phyloP scores from a whole-genome alignment of 257 asterid genomes.

The Nyctanthes arbortristis region DNA sequence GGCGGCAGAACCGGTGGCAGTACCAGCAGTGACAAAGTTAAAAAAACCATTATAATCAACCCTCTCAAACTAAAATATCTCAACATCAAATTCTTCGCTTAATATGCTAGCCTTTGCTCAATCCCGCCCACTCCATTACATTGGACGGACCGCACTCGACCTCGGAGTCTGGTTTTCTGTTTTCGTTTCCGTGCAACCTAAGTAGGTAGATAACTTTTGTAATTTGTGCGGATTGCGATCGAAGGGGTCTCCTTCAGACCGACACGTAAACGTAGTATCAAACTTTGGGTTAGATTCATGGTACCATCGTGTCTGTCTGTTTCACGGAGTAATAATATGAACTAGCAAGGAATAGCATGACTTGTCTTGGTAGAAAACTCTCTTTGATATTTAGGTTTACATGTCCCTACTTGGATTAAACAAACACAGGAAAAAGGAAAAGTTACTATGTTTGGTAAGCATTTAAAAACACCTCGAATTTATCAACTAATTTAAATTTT shows the following conservation, averaged over 20 bases:
- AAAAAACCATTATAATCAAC: slow-evolving; percentile 31
- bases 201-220: no score
- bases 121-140: slow-evolving; percentile 21
- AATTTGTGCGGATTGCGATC: no score
- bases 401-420: not conserved
- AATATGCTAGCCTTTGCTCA: slow-evolving; percentile 29
- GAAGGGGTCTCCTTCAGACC: slow-evolving; percentile 16
- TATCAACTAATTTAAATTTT: no score
- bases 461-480: no score
- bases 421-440: not conserved
- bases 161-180: no score
- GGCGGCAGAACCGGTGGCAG: slow-evolving; percentile 74
- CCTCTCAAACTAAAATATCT: slow-evolving; percentile 24
- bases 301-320: slow-evolving; percentile 33
- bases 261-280: slow-evolving; percentile 45
- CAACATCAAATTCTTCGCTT: slow-evolving; percentile 21
- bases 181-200: not conserved
- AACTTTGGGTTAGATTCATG: slow-evolving; percentile 54
- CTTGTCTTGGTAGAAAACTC: not conserved
- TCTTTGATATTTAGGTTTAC: not conserved
- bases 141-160: no score
- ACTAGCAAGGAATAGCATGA: not conserved
- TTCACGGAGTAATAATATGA: slow-evolving; percentile 17
- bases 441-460: no score
- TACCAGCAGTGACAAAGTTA: slow-evolving; percentile 44